A percentile compares a stretch with the other conserved stretches of the same genome.
Evolutionary conservation across 345 rosid genomes (phyloP).

Genomic region (Hirschfeldia incana): DNA sequence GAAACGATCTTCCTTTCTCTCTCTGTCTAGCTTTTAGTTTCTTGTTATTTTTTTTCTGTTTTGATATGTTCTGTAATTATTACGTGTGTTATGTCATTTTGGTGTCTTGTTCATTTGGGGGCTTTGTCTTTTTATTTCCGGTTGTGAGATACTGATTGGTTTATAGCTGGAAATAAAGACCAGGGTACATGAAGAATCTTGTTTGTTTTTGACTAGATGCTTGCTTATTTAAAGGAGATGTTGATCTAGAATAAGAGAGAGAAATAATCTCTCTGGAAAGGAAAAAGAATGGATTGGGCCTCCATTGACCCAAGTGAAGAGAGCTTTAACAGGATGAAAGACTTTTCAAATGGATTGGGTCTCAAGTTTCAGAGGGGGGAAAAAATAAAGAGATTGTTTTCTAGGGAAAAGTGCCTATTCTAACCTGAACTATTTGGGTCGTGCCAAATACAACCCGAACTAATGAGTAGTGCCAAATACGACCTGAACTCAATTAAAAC

Average conservation of each 20-base stretch:
- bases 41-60: slow-evolving; percentile 6
- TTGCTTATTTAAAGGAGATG: background rate
- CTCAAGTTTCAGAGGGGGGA: no score
- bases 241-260: background rate
- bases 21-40: slow-evolving; percentile 12
- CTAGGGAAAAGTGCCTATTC: no score
- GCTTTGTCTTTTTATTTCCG: background rate
- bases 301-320: no score
- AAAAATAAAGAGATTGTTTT: no score
- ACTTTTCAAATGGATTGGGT: no score
- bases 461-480: no score
- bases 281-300: no score
- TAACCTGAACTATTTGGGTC: no score
- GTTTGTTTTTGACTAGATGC: background rate
- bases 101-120: background rate
- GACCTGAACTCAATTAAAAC: no score
- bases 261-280: no score
- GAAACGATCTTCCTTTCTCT: background rate
- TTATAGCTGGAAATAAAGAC: background rate
- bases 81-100: slow-evolving; percentile 7
- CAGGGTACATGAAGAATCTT: background rate
- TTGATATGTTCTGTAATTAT: background rate
- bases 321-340: no score
- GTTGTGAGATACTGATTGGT: background rate
- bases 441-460: no score